Percentiles rank a stretch among this genome's conserved stretches.
Evolutionary conservation across 768 basidiomycete genomes (phyloP).

Genomic region (Boletus rufocinnamomeus): DNA sequence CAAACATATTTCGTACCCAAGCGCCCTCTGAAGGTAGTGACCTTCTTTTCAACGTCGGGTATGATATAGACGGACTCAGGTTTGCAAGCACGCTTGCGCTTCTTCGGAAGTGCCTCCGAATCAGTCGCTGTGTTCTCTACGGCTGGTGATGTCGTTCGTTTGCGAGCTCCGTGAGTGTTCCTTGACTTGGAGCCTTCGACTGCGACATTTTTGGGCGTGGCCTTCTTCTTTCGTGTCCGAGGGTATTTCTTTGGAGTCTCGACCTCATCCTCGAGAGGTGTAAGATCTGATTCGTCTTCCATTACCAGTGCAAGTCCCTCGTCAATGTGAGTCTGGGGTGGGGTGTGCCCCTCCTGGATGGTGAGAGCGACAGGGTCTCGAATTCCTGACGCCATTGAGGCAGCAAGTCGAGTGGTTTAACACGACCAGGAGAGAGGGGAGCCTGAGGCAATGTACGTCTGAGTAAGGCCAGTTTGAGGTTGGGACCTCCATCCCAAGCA

Average conservation of each 20-base stretch:
- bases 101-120: slow-evolving; percentile 23
- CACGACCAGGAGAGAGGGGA: no score
- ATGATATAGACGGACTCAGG: slow-evolving; percentile 65
- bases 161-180: not conserved
- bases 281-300: slow-evolving; percentile 18
- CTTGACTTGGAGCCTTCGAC: not conserved
- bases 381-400: slow-evolving; percentile 1
- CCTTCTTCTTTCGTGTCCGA: not conserved
- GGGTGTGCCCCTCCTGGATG: not conserved
- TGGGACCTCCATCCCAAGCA: not conserved
- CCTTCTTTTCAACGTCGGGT: slow-evolving; percentile 65
- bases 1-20: slow-evolving; percentile 40
- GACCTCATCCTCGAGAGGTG: slow-evolving; percentile 16
- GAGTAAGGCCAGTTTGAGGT: not conserved
- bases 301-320: not conserved
- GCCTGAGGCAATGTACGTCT: not conserved
- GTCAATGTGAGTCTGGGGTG: not conserved
- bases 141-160: slow-evolving; percentile 12
- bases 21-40: slow-evolving; percentile 70
- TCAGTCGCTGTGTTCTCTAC: slow-evolving; percentile 11
- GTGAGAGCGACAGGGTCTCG: not conserved
- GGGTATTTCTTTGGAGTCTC: not conserved
- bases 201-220: not conserved
- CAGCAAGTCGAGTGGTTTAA: not conserved
- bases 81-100: slow-evolving; percentile 35